Percentiles rank a stretch among this genome's conserved stretches.
Conservation (phyloP, 352 stramenopile genomes). For the Phytopythium boreale region DNA sequence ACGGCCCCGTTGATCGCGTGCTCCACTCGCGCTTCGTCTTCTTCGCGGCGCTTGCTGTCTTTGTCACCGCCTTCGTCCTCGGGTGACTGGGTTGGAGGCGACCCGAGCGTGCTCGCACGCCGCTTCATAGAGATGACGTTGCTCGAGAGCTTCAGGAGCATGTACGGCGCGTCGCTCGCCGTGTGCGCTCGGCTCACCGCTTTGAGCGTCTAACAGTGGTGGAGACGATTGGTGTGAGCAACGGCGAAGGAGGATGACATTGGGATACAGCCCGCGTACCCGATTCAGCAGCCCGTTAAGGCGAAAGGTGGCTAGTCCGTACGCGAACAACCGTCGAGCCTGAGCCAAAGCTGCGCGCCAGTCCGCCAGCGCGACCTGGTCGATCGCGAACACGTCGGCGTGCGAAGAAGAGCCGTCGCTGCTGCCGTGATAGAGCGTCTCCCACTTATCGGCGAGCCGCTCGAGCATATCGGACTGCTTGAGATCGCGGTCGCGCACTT, state of each 20-base stretch:
- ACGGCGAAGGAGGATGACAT: no score
- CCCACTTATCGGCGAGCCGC: conserved; percentile 56
- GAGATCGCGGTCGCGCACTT: conserved; percentile 74
- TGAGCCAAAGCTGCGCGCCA: conserved; percentile 39
- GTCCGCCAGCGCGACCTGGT: conserved; percentile 55
- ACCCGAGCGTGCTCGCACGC: conserved; percentile 43
- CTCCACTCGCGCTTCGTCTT: conserved; percentile 15
- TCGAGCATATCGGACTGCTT: conserved; percentile 29
- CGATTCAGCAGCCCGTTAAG: conserved; percentile 52
- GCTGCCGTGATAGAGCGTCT: conserved; percentile 34
- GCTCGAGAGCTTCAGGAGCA: conserved; percentile 41
- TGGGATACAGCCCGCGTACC: conserved; percentile 3
- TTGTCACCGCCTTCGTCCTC: conserved; percentile 4
- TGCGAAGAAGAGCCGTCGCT: conserved; percentile 4
- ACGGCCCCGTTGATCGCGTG: conserved; percentile 4
- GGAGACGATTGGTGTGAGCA: not conserved
- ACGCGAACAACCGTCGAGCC: conserved; percentile 45
- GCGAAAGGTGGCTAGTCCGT: conserved; percentile 52
- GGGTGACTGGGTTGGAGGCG: not conserved
- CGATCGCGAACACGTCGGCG: conserved; percentile 47
- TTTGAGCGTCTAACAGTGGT: conserved; percentile 8
- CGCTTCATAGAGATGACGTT: conserved; percentile 56
- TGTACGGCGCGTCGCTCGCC: conserved; percentile 23
- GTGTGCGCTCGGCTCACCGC: conserved; percentile 11
- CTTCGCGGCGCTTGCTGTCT: conserved; percentile 13